These are phyloP conservation scores for Schwanniomyces sp. DNA, from an alignment of 805 yeast species.

Conservation along the genomic window DNA sequence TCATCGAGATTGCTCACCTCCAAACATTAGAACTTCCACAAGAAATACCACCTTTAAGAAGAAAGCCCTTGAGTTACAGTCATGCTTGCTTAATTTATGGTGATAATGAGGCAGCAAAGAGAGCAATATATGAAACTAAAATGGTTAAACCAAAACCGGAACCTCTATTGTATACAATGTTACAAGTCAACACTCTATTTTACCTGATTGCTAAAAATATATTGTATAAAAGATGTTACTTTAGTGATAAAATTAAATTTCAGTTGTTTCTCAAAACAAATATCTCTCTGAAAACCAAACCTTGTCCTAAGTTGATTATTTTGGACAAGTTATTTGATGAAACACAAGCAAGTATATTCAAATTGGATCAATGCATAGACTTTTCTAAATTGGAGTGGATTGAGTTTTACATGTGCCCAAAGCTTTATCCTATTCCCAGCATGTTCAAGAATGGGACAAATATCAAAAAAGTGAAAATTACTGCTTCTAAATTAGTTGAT, in stretches of 20 bases:
- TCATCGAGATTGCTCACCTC: constrained; percentile 60
- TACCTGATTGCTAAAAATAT: constrained; percentile 52
- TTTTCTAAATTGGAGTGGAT: constrained; percentile 61
- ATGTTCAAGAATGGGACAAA: constrained; percentile 24
- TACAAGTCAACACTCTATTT: constrained; percentile 72
- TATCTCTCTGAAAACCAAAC: constrained; percentile 22
- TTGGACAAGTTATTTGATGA: constrained; percentile 64
- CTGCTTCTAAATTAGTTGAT: constrained; percentile 66
- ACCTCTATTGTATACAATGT: constrained; percentile 51
- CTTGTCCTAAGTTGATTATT: constrained; percentile 51
- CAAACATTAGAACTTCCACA: constrained; percentile 53
- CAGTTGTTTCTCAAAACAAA: constrained; percentile 32
- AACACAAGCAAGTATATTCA: constrained; percentile 53
- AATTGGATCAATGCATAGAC: constrained; percentile 37
- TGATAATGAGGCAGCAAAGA: constrained; percentile 45
- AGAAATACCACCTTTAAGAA: constrained; percentile 58
- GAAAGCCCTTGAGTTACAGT: constrained; percentile 65
- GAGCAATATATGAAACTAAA: constrained; percentile 38
- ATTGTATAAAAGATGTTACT: constrained; percentile 55
- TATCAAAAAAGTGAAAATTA: constrained; percentile 52
- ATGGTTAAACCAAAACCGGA: constrained; percentile 1
- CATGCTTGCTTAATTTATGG: constrained; percentile 72
- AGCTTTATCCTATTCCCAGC: constrained; percentile 51
- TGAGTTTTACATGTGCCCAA: constrained; percentile 83
- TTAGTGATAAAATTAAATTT: constrained; percentile 50